A percentile compares a stretch with the other conserved stretches of the same genome.
Conservation (phyloP, 768 basidiomycete species). For the Serendipita sp. region DNA sequence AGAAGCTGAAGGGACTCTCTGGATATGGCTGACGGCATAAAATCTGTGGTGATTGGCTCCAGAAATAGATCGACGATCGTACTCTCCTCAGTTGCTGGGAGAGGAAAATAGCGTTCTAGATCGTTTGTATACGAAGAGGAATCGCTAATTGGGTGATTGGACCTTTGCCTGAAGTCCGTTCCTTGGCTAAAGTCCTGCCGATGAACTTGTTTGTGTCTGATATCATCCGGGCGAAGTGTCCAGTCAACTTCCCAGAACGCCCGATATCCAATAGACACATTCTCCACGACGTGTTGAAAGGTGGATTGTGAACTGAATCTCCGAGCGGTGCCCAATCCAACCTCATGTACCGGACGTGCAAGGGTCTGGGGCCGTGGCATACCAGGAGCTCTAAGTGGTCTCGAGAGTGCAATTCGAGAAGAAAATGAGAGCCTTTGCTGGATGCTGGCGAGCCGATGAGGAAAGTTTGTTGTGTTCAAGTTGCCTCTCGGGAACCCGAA, state of each 20-base stretch:
- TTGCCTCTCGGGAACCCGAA: neutral
- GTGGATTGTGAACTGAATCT: constrained; percentile 61
- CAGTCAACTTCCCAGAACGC: constrained; percentile 62
- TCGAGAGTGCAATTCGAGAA: neutral
- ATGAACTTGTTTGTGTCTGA: neutral
- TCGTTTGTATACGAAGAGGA: constrained; percentile 22
- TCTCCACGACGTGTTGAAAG: constrained; percentile 65
- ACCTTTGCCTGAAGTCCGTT: constrained; percentile 14
- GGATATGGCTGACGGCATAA: constrained; percentile 34
- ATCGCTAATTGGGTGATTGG: constrained; percentile 17
- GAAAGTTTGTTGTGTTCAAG: too few relatives aligned
- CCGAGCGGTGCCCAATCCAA: constrained; percentile 61
- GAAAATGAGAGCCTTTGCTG: neutral
- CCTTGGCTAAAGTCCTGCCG: neutral
- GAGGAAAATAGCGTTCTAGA: constrained; percentile 39
- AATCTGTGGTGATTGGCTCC: constrained; percentile 52
- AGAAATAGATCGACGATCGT: constrained; percentile 62
- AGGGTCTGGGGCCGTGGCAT: constrained; percentile 16
- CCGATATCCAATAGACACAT: constrained; percentile 60
- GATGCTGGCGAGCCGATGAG: neutral
- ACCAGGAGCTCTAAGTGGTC: neutral
- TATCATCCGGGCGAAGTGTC: constrained; percentile 23
- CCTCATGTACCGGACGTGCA: constrained; percentile 38
- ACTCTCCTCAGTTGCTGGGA: constrained; percentile 26
- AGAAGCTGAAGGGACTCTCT: constrained; percentile 25